Base-by-base conservation (phyloP, 306 rosid genomes). In the Pterocarpus santalinus region DNA sequence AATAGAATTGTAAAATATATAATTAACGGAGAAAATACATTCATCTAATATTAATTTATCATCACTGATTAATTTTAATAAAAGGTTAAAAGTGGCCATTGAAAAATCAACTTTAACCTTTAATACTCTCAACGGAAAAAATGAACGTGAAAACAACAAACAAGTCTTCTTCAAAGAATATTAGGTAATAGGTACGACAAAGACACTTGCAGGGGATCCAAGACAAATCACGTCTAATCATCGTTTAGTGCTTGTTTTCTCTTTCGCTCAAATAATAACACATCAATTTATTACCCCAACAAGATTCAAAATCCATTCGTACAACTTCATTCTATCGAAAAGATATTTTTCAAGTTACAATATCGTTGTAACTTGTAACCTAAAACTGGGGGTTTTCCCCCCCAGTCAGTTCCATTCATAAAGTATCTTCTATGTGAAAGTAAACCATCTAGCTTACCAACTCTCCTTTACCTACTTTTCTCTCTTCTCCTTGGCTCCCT, bases 241-340 rank as follows among this genome's bases (percentile, higher is more conserved):
- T 33, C n/a, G 52, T 55, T 55, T 32, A 34, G n/a, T 81, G 46
- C 15, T 65, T 53, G 75, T 79, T 69, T 70, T 22, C 82, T 67
- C 70, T 76, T 72, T 76, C 60, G 13, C 52, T 38, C 44, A 22
- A 52, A 52, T 5, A 22, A 22, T 22, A 22, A 22, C 28, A 22
- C 64, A 36, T 82, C 11, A 9, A 75, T 81, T 74, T 60, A 57
- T 35, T 57, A 44, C 70, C 28, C 28, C 28, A 17, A 35, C 11
- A 34, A 73, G 16, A 4, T 66, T 74, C 14, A 13, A 66, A 51
- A 74, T 55, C 38, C 36, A 57, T 10, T 66, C 44, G 46, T 8
- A 16, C 15, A 39, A 2, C 15, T 13, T 28, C 57, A 56, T 41
- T 51, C 35, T 49, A 34, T 49, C 28, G 28, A 22, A 22, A 22